Evolutionary conservation across 1,284 basidiomycete genomes (phyloP).

Genomic region (Hortiboletus rubellus): DNA sequence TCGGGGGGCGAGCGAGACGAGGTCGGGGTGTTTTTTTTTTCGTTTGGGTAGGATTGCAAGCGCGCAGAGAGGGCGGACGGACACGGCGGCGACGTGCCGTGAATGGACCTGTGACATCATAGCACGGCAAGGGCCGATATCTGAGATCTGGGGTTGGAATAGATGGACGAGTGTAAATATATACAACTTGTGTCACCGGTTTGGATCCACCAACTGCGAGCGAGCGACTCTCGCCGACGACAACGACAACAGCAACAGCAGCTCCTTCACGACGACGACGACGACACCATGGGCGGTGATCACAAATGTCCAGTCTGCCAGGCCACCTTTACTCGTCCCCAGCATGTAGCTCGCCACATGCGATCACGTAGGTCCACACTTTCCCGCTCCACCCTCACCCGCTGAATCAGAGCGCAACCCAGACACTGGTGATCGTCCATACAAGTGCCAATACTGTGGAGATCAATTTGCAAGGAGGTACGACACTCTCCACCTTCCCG

Average conservation of each 20-base stretch:
- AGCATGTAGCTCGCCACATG: constrained; percentile 89
- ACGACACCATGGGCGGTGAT: constrained; percentile 58
- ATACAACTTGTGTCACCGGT: constrained; percentile 40
- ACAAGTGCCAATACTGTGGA: constrained; percentile 87
- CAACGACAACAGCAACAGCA: constrained; percentile 1
- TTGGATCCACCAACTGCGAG: constrained; percentile 27
- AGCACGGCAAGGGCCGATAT: constrained; percentile 27
- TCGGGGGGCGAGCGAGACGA: neutral
- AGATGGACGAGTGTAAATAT: constrained; percentile 36
- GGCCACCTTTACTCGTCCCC: constrained; percentile 85
- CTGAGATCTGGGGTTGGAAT: constrained; percentile 38
- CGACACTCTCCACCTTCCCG: constrained; percentile 20
- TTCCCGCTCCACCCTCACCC: constrained; percentile 13
- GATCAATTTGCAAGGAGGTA: constrained; percentile 88
- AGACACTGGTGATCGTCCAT: constrained; percentile 92
- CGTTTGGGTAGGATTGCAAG: neutral
- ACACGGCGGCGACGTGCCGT: neutral
- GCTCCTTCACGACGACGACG: neutral
- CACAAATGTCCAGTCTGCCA: constrained; percentile 81
- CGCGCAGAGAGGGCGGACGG: neutral
- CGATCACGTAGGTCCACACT: constrained; percentile 69
- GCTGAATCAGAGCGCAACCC: constrained; percentile 13
- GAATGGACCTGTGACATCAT: constrained; percentile 35
- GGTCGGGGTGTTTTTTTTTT: neutral
- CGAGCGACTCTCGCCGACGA: constrained; percentile 19